Evolutionary conservation across 164 flowering plant species (phyloP).

Genomic region (Dillenia suffruticosa): DNA sequence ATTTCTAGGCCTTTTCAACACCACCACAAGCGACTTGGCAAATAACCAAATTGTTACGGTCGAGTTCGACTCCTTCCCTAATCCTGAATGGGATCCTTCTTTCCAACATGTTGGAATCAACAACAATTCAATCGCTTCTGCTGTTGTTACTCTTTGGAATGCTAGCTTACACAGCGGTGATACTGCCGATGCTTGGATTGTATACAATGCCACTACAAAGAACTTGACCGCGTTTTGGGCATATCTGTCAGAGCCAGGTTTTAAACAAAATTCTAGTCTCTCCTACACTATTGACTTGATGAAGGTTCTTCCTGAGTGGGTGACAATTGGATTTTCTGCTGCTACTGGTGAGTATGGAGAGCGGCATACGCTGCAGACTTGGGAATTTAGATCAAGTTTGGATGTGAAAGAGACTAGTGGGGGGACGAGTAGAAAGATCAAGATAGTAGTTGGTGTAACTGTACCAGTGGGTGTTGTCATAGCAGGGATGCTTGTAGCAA

Average conservation of each 20-base stretch:
- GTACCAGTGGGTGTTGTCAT: constrained; percentile 11
- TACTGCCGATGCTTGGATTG: constrained; percentile 5
- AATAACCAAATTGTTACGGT: constrained; percentile 8
- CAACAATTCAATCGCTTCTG: constrained; percentile 15
- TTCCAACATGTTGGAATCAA: constrained; percentile 23
- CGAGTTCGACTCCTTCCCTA: constrained; percentile 19
- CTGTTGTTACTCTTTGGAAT: constrained; percentile 9
- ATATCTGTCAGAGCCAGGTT: background rate
- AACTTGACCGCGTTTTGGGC: constrained; percentile 6
- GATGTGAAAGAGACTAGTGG: constrained; percentile 3
- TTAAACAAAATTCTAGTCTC: background rate
- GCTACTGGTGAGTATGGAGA: constrained; percentile 4
- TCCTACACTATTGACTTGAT: constrained; percentile 1
- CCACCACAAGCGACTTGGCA: background rate
- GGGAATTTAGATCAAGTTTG: constrained; percentile 36
- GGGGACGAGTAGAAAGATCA: background rate
- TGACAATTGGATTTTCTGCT: constrained; percentile 3
- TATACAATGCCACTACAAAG: constrained; percentile 10
- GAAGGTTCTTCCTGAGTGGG: background rate
- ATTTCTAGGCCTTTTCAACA: constrained; percentile 16
- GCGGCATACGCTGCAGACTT: constrained; percentile 16
- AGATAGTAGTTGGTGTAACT: constrained; percentile 13
- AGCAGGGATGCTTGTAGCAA: background rate
- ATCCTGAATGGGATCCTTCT: constrained; percentile 20
- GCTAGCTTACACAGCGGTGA: constrained; percentile 5